These are phyloP conservation scores for Colletotrichum trifolii DNA, from an alignment of 2,329 filamentous ascomycete genomes.

Conservation along the genomic window DNA sequence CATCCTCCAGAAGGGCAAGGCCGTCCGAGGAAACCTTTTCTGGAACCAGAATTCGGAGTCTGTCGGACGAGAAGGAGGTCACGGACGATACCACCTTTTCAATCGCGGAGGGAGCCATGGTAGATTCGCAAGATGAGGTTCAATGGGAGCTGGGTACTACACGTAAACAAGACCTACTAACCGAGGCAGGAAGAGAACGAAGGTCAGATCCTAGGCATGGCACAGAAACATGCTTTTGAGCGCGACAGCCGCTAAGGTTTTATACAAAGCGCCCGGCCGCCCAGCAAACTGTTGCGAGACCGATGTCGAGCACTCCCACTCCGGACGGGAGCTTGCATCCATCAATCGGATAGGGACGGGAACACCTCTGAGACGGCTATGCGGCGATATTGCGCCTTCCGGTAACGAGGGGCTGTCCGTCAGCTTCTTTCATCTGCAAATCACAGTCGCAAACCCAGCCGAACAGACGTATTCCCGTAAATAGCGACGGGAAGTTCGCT, in stretches of 20 bases:
- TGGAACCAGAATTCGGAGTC: conserved; percentile 73
- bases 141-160: neutral
- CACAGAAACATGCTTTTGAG: neutral
- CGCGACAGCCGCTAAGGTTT: conserved; percentile 23
- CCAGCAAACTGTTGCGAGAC: conserved; percentile 9
- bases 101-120: conserved; percentile 42
- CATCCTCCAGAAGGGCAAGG: conserved; percentile 72
- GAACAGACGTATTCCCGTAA: conserved; percentile 11
- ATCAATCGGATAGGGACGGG: conserved; percentile 1
- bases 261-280: conserved; percentile 22
- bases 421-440: conserved; percentile 32
- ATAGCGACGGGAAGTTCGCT: conserved; percentile 12
- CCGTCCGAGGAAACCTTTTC: conserved; percentile 87
- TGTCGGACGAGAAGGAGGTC: conserved; percentile 36
- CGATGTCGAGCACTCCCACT: neutral
- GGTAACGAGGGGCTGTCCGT: neutral
- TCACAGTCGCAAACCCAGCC: conserved; percentile 4
- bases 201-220: neutral
- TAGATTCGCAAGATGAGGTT: neutral
- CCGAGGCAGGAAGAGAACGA: neutral
- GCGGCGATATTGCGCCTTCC: conserved; percentile 7
- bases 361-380: conserved; percentile 3
- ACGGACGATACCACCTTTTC: conserved; percentile 36
- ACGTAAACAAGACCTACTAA: neutral
- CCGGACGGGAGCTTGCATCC: conserved; percentile 2